Evolutionary conservation across 1,284 basidiomycete species (phyloP).

Genomic region (Ustilago tritici): DNA sequence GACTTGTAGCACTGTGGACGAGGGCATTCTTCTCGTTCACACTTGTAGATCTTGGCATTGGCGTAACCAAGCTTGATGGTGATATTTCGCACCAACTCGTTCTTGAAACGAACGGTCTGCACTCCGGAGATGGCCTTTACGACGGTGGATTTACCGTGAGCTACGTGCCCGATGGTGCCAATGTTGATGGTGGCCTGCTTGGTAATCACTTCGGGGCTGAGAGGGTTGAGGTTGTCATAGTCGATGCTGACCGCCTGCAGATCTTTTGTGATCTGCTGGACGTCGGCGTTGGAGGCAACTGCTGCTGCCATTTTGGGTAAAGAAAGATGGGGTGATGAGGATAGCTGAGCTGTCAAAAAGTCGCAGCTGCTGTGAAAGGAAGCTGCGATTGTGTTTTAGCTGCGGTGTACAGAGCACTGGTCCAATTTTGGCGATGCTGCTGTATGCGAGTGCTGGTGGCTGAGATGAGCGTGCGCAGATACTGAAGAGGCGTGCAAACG

Average conservation of each 20-base stretch:
- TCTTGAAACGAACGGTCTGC: slow-evolving; percentile 98
- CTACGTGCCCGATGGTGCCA: slow-evolving; percentile 70
- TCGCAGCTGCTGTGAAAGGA: not conserved
- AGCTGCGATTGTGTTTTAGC: not conserved
- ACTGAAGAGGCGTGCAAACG: slow-evolving; percentile 7
- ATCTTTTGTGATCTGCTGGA: slow-evolving; percentile 44
- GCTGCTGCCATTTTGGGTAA: slow-evolving; percentile 51
- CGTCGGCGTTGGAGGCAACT: slow-evolving; percentile 47
- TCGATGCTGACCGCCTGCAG: slow-evolving; percentile 45
- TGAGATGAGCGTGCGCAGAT: slow-evolving; percentile 2
- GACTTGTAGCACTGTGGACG: slow-evolving; percentile 93
- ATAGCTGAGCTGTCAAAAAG: not conserved
- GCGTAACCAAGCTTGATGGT: slow-evolving; percentile 99
- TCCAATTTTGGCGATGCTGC: slow-evolving; percentile 3
- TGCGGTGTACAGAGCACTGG: not conserved
- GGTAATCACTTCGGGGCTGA: slow-evolving; percentile 94
- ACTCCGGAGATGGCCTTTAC: slow-evolving; percentile 99
- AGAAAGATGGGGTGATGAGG: slow-evolving; percentile 9
- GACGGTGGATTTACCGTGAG: slow-evolving; percentile 97
- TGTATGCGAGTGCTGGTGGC: slow-evolving; percentile 4
- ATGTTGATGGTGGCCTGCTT: slow-evolving; percentile 81
- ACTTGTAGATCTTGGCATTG: slow-evolving; percentile 99
- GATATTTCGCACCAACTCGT: slow-evolving; percentile 87
- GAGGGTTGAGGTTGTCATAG: slow-evolving; percentile 78
- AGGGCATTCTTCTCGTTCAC: slow-evolving; percentile 90